Conservation (phyloP, 73 alveolate genomes). For the Tetrahymena thermophila region DNA sequence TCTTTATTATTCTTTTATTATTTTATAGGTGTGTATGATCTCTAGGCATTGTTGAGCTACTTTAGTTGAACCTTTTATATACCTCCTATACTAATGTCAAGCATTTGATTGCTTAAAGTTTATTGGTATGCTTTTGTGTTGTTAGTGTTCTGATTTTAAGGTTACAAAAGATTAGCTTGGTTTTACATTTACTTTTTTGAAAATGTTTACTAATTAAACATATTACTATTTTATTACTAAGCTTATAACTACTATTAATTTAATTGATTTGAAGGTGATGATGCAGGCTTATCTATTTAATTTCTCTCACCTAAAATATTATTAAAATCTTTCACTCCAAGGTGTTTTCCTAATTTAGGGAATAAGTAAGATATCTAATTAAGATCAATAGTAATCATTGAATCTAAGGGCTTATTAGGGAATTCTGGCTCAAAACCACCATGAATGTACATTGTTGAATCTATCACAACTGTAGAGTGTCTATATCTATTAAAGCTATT, state of each 20-base stretch:
- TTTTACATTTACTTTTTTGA: neutral
- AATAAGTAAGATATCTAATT: slow-evolving; percentile 59
- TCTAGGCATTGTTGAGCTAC: neutral
- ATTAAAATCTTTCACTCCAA: slow-evolving; percentile 36
- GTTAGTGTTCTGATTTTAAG: neutral
- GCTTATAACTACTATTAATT: neutral
- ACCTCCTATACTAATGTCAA: neutral
- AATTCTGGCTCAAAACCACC: slow-evolving; percentile 91
- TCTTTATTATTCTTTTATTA: neutral
- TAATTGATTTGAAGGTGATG: neutral
- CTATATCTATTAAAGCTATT: slow-evolving; percentile 78
- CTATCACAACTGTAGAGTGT: slow-evolving; percentile 72
- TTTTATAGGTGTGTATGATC: neutral
- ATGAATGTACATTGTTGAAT: slow-evolving; percentile 64
- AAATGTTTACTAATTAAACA: neutral
- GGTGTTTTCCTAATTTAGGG: slow-evolving; percentile 51
- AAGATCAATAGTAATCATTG: slow-evolving; percentile 66
- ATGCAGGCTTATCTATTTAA: neutral
- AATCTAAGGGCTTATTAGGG: slow-evolving; percentile 86
- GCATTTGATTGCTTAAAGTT: neutral
- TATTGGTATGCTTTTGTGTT: neutral
- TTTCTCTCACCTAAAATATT: neutral
- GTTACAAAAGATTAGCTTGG: neutral
- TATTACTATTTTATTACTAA: neutral
- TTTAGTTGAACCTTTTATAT: neutral